Percentiles rank a stretch among this genome's conserved stretches.
These are phyloP conservation scores for Apiotrichum akiyoshidainum DNA, from an alignment of 1,284 basidiomycete genomes.

Conservation along the genomic window DNA sequence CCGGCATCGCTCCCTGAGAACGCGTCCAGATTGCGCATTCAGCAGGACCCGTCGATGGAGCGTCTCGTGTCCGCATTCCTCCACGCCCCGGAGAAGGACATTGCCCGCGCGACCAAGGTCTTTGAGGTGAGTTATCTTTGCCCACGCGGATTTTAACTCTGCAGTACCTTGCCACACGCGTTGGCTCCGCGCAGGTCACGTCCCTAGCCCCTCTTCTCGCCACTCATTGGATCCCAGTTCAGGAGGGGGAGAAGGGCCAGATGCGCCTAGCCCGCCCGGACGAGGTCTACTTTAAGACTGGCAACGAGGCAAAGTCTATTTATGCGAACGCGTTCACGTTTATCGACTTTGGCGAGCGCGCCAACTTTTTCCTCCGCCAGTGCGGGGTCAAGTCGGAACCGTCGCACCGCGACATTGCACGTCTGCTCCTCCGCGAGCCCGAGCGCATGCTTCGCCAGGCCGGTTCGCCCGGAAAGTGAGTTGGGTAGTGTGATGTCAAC, in stretches of 20 bases:
- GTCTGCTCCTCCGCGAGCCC: constrained; percentile 39
- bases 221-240: constrained; percentile 52
- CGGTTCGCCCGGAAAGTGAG: constrained; percentile 44
- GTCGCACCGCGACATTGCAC: constrained; percentile 52
- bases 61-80: constrained; percentile 65
- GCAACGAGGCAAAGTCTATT: constrained; percentile 25
- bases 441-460: constrained; percentile 43
- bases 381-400: constrained; percentile 88
- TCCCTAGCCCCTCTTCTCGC: constrained; percentile 43
- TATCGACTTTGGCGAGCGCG: constrained; percentile 79
- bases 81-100: constrained; percentile 61
- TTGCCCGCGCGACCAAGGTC: constrained; percentile 61
- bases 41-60: constrained; percentile 67
- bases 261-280: constrained; percentile 30
- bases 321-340: constrained; percentile 64
- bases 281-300: constrained; percentile 43
- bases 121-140: constrained; percentile 57
- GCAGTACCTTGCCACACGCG: constrained; percentile 64
- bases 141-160: background rate
- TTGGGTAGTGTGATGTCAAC: constrained; percentile 18
- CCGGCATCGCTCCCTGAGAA: constrained; percentile 60
- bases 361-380: constrained; percentile 77
- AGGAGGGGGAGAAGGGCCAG: constrained; percentile 20
- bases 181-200: constrained; percentile 53
- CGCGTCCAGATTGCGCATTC: constrained; percentile 73